These are phyloP conservation scores for Elaeagnus macrophylla DNA, from an alignment of 306 rosid genomes.

Conservation along the genomic window DNA sequence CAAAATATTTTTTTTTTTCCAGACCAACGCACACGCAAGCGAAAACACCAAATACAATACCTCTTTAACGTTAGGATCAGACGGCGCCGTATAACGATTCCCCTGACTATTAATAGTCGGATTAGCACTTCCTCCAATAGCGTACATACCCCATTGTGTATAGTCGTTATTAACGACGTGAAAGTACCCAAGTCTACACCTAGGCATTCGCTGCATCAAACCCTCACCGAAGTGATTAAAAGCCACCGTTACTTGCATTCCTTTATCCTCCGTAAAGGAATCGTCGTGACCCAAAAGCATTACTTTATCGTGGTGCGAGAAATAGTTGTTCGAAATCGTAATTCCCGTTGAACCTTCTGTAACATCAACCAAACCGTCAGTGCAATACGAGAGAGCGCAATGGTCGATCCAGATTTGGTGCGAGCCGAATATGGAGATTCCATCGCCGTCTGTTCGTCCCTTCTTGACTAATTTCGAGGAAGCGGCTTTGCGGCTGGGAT, in stretches of 20 bases:
- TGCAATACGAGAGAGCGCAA: conserved; percentile 1
- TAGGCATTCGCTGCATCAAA: too few relatives aligned
- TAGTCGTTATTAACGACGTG: too few relatives aligned
- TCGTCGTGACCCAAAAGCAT: too few relatives aligned
- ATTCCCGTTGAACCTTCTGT: neutral
- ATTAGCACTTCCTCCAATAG: neutral
- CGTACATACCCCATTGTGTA: too few relatives aligned
- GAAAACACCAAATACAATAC: neutral
- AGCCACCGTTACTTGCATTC: too few relatives aligned
- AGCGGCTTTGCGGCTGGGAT: neutral
- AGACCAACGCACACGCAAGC: too few relatives aligned
- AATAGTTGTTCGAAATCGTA: conserved; percentile 4
- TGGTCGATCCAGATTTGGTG: conserved; percentile 1
- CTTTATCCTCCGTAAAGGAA: too few relatives aligned
- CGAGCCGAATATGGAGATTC: conserved; percentile 6
- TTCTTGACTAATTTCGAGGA: neutral
- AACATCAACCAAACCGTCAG: neutral
- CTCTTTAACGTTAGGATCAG: neutral
- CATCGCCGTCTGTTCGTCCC: neutral
- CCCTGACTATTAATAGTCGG: conserved; percentile 4
- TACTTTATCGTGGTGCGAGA: neutral
- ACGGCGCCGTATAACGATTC: neutral
- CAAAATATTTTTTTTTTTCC: too few relatives aligned
- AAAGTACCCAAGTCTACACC: too few relatives aligned
- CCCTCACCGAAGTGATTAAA: too few relatives aligned